phyloP scores from a whole-genome alignment of 1,139 yeast species.

The Taphrina sp. region DNA sequence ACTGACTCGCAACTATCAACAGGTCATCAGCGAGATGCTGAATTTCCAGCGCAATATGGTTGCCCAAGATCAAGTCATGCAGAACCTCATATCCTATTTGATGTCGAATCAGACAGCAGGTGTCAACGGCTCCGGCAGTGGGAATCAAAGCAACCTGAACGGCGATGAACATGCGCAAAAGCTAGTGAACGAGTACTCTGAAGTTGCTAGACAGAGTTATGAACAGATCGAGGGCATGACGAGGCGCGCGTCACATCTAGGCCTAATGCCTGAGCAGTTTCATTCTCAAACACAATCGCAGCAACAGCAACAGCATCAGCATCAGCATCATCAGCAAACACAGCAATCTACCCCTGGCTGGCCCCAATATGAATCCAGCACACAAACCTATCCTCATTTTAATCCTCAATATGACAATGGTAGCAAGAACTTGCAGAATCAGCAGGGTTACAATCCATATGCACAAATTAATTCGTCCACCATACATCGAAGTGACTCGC shows the following conservation, averaged over 20 bases:
- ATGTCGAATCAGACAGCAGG: slow-evolving; percentile 3
- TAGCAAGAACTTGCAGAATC: neutral
- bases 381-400: slow-evolving; percentile 4
- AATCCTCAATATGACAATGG: neutral
- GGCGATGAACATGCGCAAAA: slow-evolving; percentile 31
- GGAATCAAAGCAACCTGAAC: neutral
- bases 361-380: slow-evolving; percentile 6
- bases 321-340: neutral
- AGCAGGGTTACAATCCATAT: slow-evolving; percentile 1
- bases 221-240: slow-evolving; percentile 33
- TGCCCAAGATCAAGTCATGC: slow-evolving; percentile 33
- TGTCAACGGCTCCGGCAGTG: neutral
- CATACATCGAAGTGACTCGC: slow-evolving; percentile 3
- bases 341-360: slow-evolving; percentile 8
- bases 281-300: too few species aligned
- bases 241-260: slow-evolving; percentile 29
- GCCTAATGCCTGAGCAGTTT: slow-evolving; percentile 14
- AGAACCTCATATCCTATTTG: slow-evolving; percentile 30
- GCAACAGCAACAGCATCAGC: slow-evolving; percentile 22
- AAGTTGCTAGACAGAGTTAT: slow-evolving; percentile 31
- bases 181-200: slow-evolving; percentile 31
- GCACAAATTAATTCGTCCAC: slow-evolving; percentile 1
- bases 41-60: slow-evolving; percentile 33
- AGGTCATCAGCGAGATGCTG: slow-evolving; percentile 48
- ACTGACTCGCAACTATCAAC: slow-evolving; percentile 59